A percentile compares a stretch with the other conserved stretches of the same genome.
Conservation (phyloP, 228 moss, liverwort and hornwort species). For the Sphagnum fallax region DNA sequence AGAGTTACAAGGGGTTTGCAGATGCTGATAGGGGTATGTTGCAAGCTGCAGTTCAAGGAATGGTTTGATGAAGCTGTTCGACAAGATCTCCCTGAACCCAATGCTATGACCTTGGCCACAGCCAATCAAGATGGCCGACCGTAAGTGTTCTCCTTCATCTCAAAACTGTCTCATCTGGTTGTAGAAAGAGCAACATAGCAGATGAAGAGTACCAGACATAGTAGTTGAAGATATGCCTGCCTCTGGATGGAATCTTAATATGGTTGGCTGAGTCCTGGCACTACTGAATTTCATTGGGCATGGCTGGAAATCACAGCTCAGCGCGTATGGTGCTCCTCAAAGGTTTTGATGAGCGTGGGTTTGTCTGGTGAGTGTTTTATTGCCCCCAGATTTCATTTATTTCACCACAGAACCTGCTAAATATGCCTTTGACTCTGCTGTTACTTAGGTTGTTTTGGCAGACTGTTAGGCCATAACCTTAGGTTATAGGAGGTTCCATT, state of each 20-base stretch:
- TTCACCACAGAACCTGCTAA: background rate
- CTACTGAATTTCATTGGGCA: no score
- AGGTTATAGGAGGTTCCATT: background rate
- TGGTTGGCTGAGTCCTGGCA: no score
- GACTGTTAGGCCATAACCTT: no score
- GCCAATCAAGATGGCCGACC: conserved; percentile 69
- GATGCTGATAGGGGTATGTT: no score
- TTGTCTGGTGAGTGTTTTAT: conserved; percentile 59
- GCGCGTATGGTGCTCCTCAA: conserved; percentile 83
- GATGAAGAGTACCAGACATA: no score
- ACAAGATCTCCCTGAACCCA: conserved; percentile 58
- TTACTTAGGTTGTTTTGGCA: no score
- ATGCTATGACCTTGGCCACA: conserved; percentile 97
- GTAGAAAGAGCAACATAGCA: no score
- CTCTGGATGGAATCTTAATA: no score
- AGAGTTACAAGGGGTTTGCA: no score
- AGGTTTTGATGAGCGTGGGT: conserved; percentile 78
- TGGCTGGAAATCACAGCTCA: conserved; percentile 36
- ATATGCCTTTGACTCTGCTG: no score
- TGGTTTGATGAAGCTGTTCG: conserved; percentile 93
- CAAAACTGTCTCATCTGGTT: no score
- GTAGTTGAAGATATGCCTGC: no score
- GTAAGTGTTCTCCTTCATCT: conserved; percentile 29
- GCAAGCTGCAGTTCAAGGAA: conserved; percentile 55
- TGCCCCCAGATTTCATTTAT: background rate